phyloP scores from a whole-genome alignment of 2,329 filamentous ascomycete species.

The Fusarium tjaetaba region DNA sequence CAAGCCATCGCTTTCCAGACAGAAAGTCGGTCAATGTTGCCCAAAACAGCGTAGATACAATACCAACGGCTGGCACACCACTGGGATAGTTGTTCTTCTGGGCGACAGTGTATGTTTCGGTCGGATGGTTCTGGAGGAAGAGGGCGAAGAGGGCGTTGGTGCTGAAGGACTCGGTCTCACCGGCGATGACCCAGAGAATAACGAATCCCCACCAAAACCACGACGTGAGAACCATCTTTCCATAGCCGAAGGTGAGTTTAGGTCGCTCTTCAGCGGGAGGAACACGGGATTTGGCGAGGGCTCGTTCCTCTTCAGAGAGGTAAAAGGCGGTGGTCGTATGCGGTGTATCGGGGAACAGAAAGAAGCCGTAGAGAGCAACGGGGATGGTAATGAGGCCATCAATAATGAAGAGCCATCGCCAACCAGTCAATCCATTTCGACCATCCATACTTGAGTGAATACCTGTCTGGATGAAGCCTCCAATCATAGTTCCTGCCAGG shows the following conservation, averaged over 20 bases:
- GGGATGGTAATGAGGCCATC: slow-evolving; percentile 64
- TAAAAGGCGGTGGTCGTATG: slow-evolving; percentile 57
- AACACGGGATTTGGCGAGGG: slow-evolving; percentile 55
- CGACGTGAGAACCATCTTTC: slow-evolving; percentile 64
- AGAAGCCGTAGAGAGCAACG: slow-evolving; percentile 48
- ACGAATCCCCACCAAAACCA: slow-evolving; percentile 76
- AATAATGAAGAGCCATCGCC: slow-evolving; percentile 77
- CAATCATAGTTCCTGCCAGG: slow-evolving; percentile 62
- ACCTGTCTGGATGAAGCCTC: slow-evolving; percentile 69
- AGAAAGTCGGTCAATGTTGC: slow-evolving; percentile 74
- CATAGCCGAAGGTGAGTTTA: slow-evolving; percentile 60
- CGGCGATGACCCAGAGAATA: slow-evolving; percentile 74
- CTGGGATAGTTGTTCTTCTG: slow-evolving; percentile 68
- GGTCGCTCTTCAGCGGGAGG: slow-evolving; percentile 51
- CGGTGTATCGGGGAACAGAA: slow-evolving; percentile 54
- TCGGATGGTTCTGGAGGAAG: slow-evolving; percentile 61
- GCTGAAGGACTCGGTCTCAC: slow-evolving; percentile 76
- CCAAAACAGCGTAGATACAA: slow-evolving; percentile 73
- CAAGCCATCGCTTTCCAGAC: slow-evolving; percentile 70
- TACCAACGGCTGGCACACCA: slow-evolving; percentile 65
- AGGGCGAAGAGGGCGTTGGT: slow-evolving; percentile 67
- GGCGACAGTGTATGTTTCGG: slow-evolving; percentile 53
- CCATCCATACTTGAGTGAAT: slow-evolving; percentile 62
- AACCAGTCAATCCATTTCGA: slow-evolving; percentile 66
- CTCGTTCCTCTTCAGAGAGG: slow-evolving; percentile 58